Evolutionary conservation across 495 filamentous ascomycete genomes (phyloP), one percentile per base, ranked within the genome.

Genomic region (Aspergillus avenaceus): DNA sequence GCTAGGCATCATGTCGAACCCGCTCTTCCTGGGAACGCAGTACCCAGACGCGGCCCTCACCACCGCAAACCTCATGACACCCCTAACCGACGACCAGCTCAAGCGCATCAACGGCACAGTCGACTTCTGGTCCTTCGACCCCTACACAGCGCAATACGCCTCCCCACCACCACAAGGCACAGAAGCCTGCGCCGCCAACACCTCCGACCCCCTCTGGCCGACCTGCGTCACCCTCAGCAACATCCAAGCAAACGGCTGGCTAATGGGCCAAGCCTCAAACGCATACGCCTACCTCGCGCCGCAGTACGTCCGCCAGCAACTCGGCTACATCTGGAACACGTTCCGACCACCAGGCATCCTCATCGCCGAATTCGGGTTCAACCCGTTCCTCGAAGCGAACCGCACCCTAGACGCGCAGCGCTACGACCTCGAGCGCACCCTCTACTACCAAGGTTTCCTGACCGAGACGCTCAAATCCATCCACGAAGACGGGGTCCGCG

Each of bases 91-190:
- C 5, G 46, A 52, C 12, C 63, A 77, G 25, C 41, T 76, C 12
- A 47, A 37, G 8, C 60, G 64, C 22, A 59, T 75, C 13, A 47
- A 62, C 12, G 56, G 61, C 25, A 72, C 70, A 2, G 55, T 69
- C 4, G 74, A 77, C 55, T 74, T 76, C 50, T 67, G 72, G 47
- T 68, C 61, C 8, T 63, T 76, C 45, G 73, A 78, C 53, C 68
- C 74, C 0, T 77, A 78, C 52, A 72, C 69, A 5, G 67, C 71
- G 19, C 69, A 69, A 6, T 62, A 74, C 7, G 64, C 72, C 13
- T 68, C 65, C 16, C 56, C 63, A 3, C 60, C 71, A 0, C 47
- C 53, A n/a, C 66, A 59, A 22, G 70, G 67, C 0, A 61, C 73
- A 45, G 51, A 60, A 47, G 52, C 52, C 24, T 76, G 72, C 57